Conservation (phyloP, 2,329 filamentous ascomycete species). For the Fusarium miscanthi region DNA sequence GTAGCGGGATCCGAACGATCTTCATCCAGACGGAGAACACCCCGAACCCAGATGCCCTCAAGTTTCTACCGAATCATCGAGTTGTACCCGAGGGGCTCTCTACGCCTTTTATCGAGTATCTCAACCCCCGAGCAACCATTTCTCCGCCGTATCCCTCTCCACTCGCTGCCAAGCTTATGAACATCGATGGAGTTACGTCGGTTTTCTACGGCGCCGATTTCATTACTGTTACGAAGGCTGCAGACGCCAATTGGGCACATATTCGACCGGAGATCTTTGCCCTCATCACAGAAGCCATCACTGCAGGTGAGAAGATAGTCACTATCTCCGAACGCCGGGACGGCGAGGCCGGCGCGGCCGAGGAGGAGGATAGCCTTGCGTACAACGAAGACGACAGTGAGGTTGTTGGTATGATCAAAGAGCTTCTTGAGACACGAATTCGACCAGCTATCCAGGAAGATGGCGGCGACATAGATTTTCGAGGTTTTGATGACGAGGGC, state of each 20-base stretch:
- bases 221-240: conserved; percentile 94
- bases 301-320: conserved; percentile 84
- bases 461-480: conserved; percentile 95
- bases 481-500: conserved; percentile 85
- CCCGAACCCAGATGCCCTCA: conserved; percentile 94
- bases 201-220: conserved; percentile 96
- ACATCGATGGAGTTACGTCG: conserved; percentile 92
- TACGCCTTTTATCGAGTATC: conserved; percentile 89
- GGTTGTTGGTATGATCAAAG: conserved; percentile 98
- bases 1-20: conserved; percentile 73
- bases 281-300: conserved; percentile 92
- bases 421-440: conserved; percentile 93
- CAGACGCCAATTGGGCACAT: conserved; percentile 91
- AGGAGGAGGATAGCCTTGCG: conserved; percentile 74
- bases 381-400: conserved; percentile 94
- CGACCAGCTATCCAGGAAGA: conserved; percentile 97
- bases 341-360: conserved; percentile 55
- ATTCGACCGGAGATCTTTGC: conserved; percentile 96
- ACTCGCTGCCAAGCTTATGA: conserved; percentile 89
- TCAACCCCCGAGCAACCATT: conserved; percentile 87
- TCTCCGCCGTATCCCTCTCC: conserved; percentile 90
- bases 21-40: conserved; percentile 98
- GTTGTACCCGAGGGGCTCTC: conserved; percentile 80
- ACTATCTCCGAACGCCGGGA: conserved; percentile 73
- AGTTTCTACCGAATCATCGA: conserved; percentile 92